A percentile compares a stretch with the other conserved stretches of the same genome.
phyloP scores from a whole-genome alignment of 768 basidiomycete species.

The Xanthoconium purpureum region DNA sequence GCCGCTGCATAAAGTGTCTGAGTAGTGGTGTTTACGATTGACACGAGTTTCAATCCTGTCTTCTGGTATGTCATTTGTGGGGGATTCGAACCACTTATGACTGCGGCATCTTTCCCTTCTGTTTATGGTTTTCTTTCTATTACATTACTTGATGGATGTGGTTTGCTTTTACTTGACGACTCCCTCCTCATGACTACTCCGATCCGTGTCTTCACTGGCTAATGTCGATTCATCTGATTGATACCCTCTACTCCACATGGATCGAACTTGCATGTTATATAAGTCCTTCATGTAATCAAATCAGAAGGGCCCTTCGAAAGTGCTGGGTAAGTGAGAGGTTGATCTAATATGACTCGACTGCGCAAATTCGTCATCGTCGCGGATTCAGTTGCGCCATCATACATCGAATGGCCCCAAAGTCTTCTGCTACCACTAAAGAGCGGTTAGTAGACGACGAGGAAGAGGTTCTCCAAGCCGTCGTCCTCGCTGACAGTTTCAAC shows the following conservation, averaged over 20 bases:
- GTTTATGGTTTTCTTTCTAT: constrained; percentile 33
- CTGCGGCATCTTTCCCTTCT: constrained; percentile 35
- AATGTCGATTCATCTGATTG: constrained; percentile 67
- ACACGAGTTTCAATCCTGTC: constrained; percentile 38
- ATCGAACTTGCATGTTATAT: constrained; percentile 33
- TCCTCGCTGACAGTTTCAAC: constrained; percentile 96
- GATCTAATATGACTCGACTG: constrained; percentile 24
- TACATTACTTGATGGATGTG: constrained; percentile 60
- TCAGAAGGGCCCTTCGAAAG: constrained; percentile 14
- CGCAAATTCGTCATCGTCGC: not conserved
- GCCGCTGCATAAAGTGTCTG: constrained; percentile 64
- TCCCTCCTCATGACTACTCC: constrained; percentile 58
- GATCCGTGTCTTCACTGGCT: constrained; percentile 58
- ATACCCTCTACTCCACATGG: constrained; percentile 42
- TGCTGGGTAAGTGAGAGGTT: not conserved
- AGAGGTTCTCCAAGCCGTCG: constrained; percentile 88
- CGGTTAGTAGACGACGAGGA: constrained; percentile 70
- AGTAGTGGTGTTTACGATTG: constrained; percentile 39
- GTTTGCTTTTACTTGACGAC: constrained; percentile 57
- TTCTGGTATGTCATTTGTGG: constrained; percentile 38
- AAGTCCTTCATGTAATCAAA: constrained; percentile 34
- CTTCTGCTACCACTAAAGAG: constrained; percentile 51
- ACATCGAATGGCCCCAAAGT: constrained; percentile 62
- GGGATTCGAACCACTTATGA: constrained; percentile 35
- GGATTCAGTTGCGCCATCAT: not conserved